Evolutionary conservation across 2,329 filamentous ascomycete genomes (phyloP).

Genomic region (Phyllosticta citriasiana): DNA sequence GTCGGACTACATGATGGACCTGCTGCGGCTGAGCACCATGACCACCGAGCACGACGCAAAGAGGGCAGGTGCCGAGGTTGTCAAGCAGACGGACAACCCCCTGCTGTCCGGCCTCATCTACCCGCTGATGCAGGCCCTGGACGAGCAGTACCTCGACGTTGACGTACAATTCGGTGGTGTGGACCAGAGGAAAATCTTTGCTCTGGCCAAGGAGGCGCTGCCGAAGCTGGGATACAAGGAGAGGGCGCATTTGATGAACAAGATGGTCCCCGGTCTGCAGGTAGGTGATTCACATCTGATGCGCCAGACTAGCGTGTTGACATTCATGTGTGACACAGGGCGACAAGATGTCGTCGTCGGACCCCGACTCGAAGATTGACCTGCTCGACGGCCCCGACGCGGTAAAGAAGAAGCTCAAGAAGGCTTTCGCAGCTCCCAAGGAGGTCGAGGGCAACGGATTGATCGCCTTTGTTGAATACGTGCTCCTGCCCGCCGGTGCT

Average conservation of each 20-base stretch:
- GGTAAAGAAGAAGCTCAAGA: conserved; percentile 59
- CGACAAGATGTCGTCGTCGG: conserved; percentile 68
- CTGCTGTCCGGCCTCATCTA: conserved; percentile 68
- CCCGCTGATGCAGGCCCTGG: conserved; percentile 79
- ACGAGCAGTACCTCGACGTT: conserved; percentile 72
- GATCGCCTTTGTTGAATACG: conserved; percentile 75
- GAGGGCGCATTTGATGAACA: conserved; percentile 66
- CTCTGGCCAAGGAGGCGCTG: conserved; percentile 72
- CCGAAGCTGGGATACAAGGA: conserved; percentile 75
- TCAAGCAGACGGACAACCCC: conserved; percentile 79
- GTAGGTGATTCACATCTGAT: conserved; percentile 66
- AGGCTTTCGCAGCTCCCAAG: conserved; percentile 69
- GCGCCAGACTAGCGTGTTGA: conserved; percentile 81
- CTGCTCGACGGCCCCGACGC: conserved; percentile 69
- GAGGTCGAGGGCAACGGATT: conserved; percentile 78
- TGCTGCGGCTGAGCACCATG: conserved; percentile 64
- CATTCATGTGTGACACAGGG: conserved; percentile 43
- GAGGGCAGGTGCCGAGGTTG: conserved; percentile 85
- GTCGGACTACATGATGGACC: conserved; percentile 70
- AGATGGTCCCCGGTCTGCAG: conserved; percentile 80
- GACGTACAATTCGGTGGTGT: conserved; percentile 73
- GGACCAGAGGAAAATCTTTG: conserved; percentile 86
- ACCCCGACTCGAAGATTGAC: conserved; percentile 79
- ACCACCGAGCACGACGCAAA: conserved; percentile 73
- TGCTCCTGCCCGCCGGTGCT: conserved; percentile 68